Conservation (phyloP, 225 moss, liverwort and hornwort species). For the Rhytidiadelphus loreus region DNA sequence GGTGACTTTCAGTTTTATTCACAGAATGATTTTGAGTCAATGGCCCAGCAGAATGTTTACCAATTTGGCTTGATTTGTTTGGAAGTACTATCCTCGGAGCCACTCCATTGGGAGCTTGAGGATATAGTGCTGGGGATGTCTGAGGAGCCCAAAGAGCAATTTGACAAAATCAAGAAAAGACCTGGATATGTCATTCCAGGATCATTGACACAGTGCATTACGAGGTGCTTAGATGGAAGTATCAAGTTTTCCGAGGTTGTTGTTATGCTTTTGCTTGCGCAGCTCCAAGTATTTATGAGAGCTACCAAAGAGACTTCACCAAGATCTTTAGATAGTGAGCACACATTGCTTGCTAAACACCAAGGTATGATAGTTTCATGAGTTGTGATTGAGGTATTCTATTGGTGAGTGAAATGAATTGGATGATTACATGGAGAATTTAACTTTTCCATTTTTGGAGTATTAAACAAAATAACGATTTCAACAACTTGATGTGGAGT, state of each 20-base stretch:
- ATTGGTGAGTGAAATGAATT: not conserved
- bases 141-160: not conserved
- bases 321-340: not conserved
- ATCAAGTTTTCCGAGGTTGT: not conserved
- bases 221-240: not conserved
- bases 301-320: not conserved
- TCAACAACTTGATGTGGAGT: not conserved
- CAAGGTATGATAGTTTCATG: not conserved
- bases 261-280: not conserved
- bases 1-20: not conserved
- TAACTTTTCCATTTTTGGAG: not conserved
- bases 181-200: not conserved
- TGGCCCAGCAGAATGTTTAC: not conserved
- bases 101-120: not conserved
- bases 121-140: not conserved
- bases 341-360: not conserved
- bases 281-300: not conserved
- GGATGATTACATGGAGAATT: not conserved
- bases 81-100: not conserved
- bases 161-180: not conserved
- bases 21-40: not conserved
- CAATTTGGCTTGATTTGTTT: not conserved
- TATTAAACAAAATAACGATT: not conserved
- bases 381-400: not conserved
- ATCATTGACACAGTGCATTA: not conserved